Evolutionary conservation across 176 grass and related monocot species (phyloP).

Genomic region (Juncus effusus): DNA sequence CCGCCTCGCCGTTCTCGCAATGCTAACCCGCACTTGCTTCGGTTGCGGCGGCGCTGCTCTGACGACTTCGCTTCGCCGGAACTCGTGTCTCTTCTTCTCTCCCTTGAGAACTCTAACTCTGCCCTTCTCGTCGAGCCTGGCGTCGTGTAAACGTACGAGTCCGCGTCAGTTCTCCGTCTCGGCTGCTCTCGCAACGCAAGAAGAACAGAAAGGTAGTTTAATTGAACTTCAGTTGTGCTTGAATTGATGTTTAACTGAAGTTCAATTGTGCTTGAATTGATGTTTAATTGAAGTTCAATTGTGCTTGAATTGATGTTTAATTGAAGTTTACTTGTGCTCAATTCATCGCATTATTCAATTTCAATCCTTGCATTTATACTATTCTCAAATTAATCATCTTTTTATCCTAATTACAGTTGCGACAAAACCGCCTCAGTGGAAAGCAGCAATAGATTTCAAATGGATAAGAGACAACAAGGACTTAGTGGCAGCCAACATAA

Average conservation of each 20-base stretch:
- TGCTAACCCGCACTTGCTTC: conserved; percentile 27
- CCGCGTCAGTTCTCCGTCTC: neutral
- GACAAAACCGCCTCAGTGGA: conserved; percentile 62
- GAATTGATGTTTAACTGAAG: neutral
- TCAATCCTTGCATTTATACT: too few species aligned
- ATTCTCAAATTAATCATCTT: too few species aligned
- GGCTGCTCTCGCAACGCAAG: conserved; percentile 9
- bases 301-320: neutral
- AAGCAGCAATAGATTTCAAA: conserved; percentile 95
- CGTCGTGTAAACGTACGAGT: neutral
- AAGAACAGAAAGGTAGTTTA: conserved; percentile 35
- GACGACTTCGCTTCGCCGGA: conserved; percentile 24
- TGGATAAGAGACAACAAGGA: conserved; percentile 93
- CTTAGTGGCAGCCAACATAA: conserved; percentile 56
- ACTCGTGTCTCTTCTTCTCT: conserved; percentile 9
- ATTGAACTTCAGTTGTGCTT: neutral
- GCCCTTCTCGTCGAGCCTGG: neutral
- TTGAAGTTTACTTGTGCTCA: neutral
- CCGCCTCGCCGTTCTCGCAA: neutral
- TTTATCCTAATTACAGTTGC: conserved; percentile 12
- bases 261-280: neutral
- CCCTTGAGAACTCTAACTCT: conserved; percentile 28
- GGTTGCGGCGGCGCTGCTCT: conserved; percentile 18
- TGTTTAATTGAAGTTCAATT: neutral
- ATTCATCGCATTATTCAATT: neutral